Percentiles rank a stretch among this genome's conserved stretches.
Conservation (phyloP, 768 basidiomycete species). For the Phylloporus sp. region DNA sequence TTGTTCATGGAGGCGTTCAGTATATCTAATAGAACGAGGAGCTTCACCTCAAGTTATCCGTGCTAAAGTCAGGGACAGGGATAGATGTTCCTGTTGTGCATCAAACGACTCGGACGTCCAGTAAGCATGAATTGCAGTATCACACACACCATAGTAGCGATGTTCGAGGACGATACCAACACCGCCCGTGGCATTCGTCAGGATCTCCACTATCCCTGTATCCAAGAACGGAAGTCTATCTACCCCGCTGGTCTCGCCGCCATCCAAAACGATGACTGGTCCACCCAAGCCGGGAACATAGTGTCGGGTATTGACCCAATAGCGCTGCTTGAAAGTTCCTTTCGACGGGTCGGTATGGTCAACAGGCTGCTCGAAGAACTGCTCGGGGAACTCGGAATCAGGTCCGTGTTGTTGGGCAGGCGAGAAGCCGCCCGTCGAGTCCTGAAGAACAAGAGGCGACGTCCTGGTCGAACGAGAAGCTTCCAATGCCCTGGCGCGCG, state of each 20-base stretch:
- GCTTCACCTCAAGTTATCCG: slow-evolving; percentile 68
- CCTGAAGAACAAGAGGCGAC: slow-evolving; percentile 23
- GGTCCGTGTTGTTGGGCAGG: slow-evolving; percentile 6
- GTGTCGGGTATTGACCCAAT: slow-evolving; percentile 85
- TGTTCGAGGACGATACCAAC: slow-evolving; percentile 91
- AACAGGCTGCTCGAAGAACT: slow-evolving; percentile 79
- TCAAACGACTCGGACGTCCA: not conserved
- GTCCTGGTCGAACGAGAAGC: slow-evolving; percentile 7
- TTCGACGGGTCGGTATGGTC: slow-evolving; percentile 66
- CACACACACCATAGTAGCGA: slow-evolving; percentile 76
- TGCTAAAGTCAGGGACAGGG: slow-evolving; percentile 71
- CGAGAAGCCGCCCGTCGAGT: slow-evolving; percentile 10
- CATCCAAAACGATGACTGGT: slow-evolving; percentile 88
- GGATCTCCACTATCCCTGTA: slow-evolving; percentile 81
- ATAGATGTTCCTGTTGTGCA: slow-evolving; percentile 58
- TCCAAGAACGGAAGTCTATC: slow-evolving; percentile 52
- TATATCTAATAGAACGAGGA: not conserved
- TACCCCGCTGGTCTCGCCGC: slow-evolving; percentile 87
- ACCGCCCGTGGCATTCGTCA: slow-evolving; percentile 80
- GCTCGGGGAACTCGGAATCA: slow-evolving; percentile 44
- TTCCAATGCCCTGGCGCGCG: slow-evolving; percentile 17
- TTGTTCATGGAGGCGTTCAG: slow-evolving; percentile 7
- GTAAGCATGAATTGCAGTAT: not conserved
- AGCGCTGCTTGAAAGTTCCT: slow-evolving; percentile 79
- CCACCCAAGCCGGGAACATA: slow-evolving; percentile 66